Base-by-base conservation (phyloP, 1,284 basidiomycete species). In the Trametes sp. region DNA sequence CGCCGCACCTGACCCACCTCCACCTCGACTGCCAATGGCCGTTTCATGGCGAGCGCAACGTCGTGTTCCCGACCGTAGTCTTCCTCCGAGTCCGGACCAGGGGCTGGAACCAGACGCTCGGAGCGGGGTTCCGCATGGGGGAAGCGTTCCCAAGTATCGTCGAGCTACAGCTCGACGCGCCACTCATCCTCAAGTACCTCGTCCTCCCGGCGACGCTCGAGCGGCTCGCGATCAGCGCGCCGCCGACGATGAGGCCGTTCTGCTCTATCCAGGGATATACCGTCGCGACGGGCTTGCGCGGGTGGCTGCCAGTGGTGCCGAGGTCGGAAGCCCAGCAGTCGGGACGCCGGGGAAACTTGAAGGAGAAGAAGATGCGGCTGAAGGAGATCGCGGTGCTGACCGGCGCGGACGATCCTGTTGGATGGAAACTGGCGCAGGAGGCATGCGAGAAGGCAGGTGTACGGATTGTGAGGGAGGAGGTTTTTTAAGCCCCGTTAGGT, bases 21-120 rank as follows among this genome's bases (percentile, higher is more conserved):
- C 44, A 45, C 44, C 44, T 45, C 21, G 44, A 45, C 44, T 45
- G n/a, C n/a, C n/a, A n/a, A n/a, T n/a, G n/a, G n/a, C n/a, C n/a
- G n/a, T n/a, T n/a, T n/a, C n/a, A n/a, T n/a, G n/a, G n/a, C n/a
- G n/a, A n/a, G n/a, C 16, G 21, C 21, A 16, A n/a, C 13, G 3
- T 45, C 24, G 11, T 16, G 8, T 23, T 45, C 23, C 44, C 44
- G 21, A 24, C 44, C 23, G 21, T 45, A 11, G 19, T 23, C 23
- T 45, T 45, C 44, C 44, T 45, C 23, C 44, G 44, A 7, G 24
- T 23, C 3, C 21, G 44, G 23, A 45, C 44, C n/a, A n/a, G n/a
- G 8, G 24, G 24, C 24, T 23, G 23, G 10, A 9, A 23, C 21
- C 44, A 45, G 23, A 41, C 16, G 23, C 44, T 24, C 44, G 24